phyloP scores from a whole-genome alignment of 106 monocot species.

The Dioscorea alata region DNA sequence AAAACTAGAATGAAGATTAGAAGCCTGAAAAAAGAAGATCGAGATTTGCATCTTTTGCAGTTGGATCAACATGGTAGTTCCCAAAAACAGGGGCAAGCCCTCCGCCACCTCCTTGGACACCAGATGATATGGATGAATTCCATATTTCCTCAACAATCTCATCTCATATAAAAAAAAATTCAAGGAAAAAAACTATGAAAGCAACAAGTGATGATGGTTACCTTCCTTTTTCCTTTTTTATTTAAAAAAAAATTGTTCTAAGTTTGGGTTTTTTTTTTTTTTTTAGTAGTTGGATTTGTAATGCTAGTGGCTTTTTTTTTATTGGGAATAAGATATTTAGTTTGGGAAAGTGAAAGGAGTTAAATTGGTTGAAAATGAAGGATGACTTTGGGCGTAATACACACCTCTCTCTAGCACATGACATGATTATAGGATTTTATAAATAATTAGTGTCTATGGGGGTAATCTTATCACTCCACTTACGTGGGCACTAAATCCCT shows the following conservation, averaged over 20 bases:
- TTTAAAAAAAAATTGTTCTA: not conserved
- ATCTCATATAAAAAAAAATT: no score
- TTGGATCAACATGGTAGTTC: constrained; percentile 34
- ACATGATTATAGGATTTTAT: no score
- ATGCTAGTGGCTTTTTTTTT: not conserved
- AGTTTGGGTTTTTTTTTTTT: not conserved
- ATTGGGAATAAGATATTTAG: no score
- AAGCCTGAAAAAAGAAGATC: constrained; percentile 40
- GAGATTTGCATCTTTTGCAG: constrained; percentile 41
- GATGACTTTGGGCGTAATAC: no score
- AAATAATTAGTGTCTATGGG: no score
- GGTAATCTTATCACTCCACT: no score
- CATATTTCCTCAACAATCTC: not conserved
- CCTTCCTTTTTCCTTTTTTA: not conserved
- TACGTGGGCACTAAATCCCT: no score
- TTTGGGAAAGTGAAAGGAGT: not conserved
- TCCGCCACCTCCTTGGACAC: constrained; percentile 11
- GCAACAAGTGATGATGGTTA: not conserved
- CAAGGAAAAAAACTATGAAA: not conserved
- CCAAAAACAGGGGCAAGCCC: constrained; percentile 28
- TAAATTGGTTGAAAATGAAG: no score
- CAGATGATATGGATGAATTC: constrained; percentile 21
- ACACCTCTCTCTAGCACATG: no score
- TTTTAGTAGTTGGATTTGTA: not conserved
- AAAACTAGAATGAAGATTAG: constrained; percentile 57